These are phyloP conservation scores for Cubamyces sp. DNA, from an alignment of 768 basidiomycete species.

Conservation along the genomic window DNA sequence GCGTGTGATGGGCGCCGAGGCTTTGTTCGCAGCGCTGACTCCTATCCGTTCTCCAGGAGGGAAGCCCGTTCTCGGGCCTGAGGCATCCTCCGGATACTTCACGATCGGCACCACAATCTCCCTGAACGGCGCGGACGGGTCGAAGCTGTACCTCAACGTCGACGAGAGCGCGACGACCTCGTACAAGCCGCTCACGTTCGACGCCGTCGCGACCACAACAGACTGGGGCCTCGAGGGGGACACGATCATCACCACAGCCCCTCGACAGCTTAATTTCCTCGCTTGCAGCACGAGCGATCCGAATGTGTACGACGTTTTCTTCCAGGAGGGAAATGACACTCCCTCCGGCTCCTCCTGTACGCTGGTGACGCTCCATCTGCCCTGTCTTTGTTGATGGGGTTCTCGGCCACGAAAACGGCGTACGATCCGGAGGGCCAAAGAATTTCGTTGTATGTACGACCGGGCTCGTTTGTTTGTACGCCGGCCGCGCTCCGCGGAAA, in stretches of 20 bases:
- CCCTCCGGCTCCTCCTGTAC: slow-evolving; percentile 39
- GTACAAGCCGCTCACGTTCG: slow-evolving; percentile 53
- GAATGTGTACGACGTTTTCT: slow-evolving; percentile 49
- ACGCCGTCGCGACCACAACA: slow-evolving; percentile 50
- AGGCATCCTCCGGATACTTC: slow-evolving; percentile 53
- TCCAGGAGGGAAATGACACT: slow-evolving; percentile 54
- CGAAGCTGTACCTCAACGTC: slow-evolving; percentile 53
- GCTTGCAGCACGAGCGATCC: slow-evolving; percentile 50
- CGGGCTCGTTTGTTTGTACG: background rate
- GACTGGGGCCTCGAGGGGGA: slow-evolving; percentile 64
- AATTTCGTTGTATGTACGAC: too few relatives aligned
- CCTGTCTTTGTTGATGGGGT: slow-evolving; percentile 36
- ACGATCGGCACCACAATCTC: slow-evolving; percentile 52
- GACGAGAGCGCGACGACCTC: slow-evolving; percentile 46
- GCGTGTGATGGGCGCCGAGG: slow-evolving; percentile 1
- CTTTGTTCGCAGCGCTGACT: slow-evolving; percentile 4
- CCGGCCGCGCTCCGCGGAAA: background rate
- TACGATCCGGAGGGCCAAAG: background rate
- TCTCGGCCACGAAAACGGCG: background rate
- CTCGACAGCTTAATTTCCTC: slow-evolving; percentile 57
- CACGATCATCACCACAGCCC: slow-evolving; percentile 57
- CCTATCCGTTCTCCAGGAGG: slow-evolving; percentile 40
- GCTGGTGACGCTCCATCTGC: slow-evolving; percentile 37
- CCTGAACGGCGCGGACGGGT: slow-evolving; percentile 45
- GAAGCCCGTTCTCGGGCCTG: slow-evolving; percentile 54